Percentiles rank a stretch among this genome's conserved stretches.
phyloP scores from a whole-genome alignment of 805 yeast species.

The Teunomyces pallodes region DNA sequence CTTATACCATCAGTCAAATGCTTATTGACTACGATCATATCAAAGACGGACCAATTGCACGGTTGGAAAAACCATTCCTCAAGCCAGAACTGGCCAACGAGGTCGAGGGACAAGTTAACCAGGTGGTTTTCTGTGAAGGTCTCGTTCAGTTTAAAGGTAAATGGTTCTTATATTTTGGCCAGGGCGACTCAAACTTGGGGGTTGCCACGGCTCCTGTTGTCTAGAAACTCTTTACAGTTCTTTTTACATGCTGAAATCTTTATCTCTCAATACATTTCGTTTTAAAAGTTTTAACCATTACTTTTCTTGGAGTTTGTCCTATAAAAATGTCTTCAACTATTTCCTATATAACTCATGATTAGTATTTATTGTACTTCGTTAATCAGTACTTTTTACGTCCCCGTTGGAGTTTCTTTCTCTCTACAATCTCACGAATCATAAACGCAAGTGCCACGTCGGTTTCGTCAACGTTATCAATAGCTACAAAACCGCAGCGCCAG shows the following conservation, averaged over 20 bases:
- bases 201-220: slow-evolving; percentile 32
- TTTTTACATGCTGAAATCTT: too few relatives aligned
- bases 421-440: slow-evolving; percentile 59
- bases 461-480: slow-evolving; percentile 54
- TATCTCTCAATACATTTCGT: too few relatives aligned
- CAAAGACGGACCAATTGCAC: slow-evolving; percentile 33
- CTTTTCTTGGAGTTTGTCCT: not conserved
- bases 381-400: slow-evolving; percentile 5
- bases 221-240: not conserved
- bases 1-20: slow-evolving; percentile 40
- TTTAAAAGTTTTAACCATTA: too few relatives aligned
- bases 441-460: slow-evolving; percentile 59
- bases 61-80: slow-evolving; percentile 35
- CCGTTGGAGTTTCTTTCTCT: slow-evolving; percentile 30
- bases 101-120: slow-evolving; percentile 37
- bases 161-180: slow-evolving; percentile 44
- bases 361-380: too few relatives aligned
- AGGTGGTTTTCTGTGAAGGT: slow-evolving; percentile 44
- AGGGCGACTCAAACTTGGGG: slow-evolving; percentile 42
- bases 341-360: too few relatives aligned
- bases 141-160: slow-evolving; percentile 40
- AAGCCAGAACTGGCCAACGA: slow-evolving; percentile 35
- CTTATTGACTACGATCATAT: slow-evolving; percentile 39
- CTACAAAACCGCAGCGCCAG: slow-evolving; percentile 68
- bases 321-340: too few relatives aligned